phyloP scores from a whole-genome alignment of 1,139 yeast genomes.

The Zygosaccharomyces pseudobailii region DNA sequence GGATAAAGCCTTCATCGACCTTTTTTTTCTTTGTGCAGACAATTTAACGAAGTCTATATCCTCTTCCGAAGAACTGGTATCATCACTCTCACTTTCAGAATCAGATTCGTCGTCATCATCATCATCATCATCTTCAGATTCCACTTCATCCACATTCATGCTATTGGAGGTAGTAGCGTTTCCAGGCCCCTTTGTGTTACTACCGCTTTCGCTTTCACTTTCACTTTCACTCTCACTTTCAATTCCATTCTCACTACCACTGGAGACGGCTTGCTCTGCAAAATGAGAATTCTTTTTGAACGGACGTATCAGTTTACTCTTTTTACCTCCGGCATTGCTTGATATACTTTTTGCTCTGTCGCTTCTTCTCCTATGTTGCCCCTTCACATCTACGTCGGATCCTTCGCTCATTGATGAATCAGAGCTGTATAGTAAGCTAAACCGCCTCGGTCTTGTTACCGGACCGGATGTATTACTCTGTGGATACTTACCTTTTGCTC shows the following conservation, averaged over 20 bases:
- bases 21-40: slow-evolving; percentile 61
- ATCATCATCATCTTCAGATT: slow-evolving; percentile 27
- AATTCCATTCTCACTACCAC: slow-evolving; percentile 28
- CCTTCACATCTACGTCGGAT: slow-evolving; percentile 18
- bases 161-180: too few relatives aligned
- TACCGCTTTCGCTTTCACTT: too few relatives aligned
- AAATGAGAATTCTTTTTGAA: neutral
- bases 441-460: slow-evolving; percentile 31
- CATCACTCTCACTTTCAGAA: slow-evolving; percentile 37
- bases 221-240: slow-evolving; percentile 20
- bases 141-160: too few relatives aligned
- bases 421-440: slow-evolving; percentile 34
- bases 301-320: slow-evolving; percentile 30
- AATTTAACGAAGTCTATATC: slow-evolving; percentile 67
- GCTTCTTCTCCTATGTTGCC: slow-evolving; percentile 14
- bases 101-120: slow-evolving; percentile 37
- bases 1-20: slow-evolving; percentile 47
- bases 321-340: slow-evolving; percentile 29
- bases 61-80: slow-evolving; percentile 58
- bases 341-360: slow-evolving; percentile 19
- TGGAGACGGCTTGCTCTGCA: slow-evolving; percentile 24
- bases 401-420: slow-evolving; percentile 32
- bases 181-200: too few relatives aligned
- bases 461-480: neutral
- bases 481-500: neutral